These are phyloP conservation scores for Mortierella sp. DNA, from an alignment of 371 early-diverging fungal species.

Conservation along the genomic window DNA sequence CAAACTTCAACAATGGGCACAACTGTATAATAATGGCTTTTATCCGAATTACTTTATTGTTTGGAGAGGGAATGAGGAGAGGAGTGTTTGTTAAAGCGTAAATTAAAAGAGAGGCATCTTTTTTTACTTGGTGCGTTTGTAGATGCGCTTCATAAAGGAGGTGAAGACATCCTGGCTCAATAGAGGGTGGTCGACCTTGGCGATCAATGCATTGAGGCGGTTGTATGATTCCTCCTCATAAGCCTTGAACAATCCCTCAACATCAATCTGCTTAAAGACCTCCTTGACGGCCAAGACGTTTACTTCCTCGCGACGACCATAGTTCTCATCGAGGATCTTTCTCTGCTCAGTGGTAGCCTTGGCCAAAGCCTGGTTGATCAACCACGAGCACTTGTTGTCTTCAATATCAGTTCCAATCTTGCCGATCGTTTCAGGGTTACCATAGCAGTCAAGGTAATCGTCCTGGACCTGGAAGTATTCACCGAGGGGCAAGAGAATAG, in stretches of 20 bases:
- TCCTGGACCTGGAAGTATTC: constrained; percentile 98
- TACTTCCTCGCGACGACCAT: constrained; percentile 85
- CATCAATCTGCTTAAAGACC: constrained; percentile 81
- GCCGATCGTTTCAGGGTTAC: constrained; percentile 91
- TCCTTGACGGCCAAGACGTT: constrained; percentile 86
- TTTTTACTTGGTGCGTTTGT: constrained; percentile 88
- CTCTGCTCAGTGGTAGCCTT: constrained; percentile 84
- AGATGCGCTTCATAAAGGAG: constrained; percentile 93
- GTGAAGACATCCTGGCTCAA: constrained; percentile 87
- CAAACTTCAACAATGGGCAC: background rate
- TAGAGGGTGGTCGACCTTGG: constrained; percentile 74
- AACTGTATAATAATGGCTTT: background rate
- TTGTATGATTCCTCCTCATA: constrained; percentile 90
- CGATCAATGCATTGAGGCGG: constrained; percentile 78
- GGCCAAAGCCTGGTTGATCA: constrained; percentile 91
- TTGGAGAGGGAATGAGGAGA: too few relatives aligned
- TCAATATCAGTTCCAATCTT: constrained; percentile 99
- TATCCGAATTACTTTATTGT: too few relatives aligned
- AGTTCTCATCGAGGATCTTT: constrained; percentile 88
- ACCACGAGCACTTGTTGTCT: constrained; percentile 99
- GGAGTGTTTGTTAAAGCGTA: too few relatives aligned
- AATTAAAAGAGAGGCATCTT: background rate
- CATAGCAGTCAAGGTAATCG: constrained; percentile 96
- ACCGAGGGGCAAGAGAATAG: constrained; percentile 92
- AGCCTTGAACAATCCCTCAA: constrained; percentile 80